Conservation (phyloP, 305 asterid genomes). For the Coffea humblotiana region DNA sequence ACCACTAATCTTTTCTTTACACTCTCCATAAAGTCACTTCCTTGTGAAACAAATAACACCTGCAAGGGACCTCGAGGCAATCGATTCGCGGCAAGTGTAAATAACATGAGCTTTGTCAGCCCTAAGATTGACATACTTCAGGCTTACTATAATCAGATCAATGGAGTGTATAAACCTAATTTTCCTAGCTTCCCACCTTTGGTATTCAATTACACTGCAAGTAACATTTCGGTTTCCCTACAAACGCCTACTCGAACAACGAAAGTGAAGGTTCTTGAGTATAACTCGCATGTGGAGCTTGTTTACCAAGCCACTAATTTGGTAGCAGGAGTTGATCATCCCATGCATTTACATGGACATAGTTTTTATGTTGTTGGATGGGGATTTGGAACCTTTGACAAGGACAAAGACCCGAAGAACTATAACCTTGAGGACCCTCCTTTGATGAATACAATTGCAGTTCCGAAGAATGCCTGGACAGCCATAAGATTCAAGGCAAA, state of each 20-base stretch:
- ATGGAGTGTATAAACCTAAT: no score
- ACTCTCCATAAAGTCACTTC: conserved; percentile 40
- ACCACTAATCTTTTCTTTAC: conserved; percentile 36
- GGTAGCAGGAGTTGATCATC: conserved; percentile 54
- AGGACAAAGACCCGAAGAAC: conserved; percentile 36
- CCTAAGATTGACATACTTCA: conserved; percentile 36
- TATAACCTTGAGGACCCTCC: conserved; percentile 81
- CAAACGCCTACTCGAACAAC: conserved; percentile 28
- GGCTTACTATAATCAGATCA: conserved; percentile 26
- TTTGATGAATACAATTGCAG: conserved; percentile 43
- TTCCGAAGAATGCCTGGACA: conserved; percentile 60
- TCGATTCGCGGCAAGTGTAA: conserved; percentile 38
- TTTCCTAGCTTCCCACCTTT: conserved; percentile 31
- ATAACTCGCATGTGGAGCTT: conserved; percentile 48
- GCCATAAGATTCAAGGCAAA: conserved; percentile 63
- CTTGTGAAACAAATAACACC: conserved; percentile 24
- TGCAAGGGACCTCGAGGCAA: conserved; percentile 29
- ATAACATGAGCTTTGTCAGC: conserved; percentile 43
- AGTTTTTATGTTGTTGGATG: conserved; percentile 66
- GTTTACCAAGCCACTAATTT: conserved; percentile 57
- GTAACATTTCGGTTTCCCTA: not conserved
- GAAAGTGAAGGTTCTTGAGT: conserved; percentile 39
- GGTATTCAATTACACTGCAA: conserved; percentile 40
- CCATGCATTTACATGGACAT: conserved; percentile 74
- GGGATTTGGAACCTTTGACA: conserved; percentile 55